Evolutionary conservation across 139 green algal genomes (phyloP), one percentile per base, ranked within the genome.

Genomic region (Nannochloris sp.): DNA sequence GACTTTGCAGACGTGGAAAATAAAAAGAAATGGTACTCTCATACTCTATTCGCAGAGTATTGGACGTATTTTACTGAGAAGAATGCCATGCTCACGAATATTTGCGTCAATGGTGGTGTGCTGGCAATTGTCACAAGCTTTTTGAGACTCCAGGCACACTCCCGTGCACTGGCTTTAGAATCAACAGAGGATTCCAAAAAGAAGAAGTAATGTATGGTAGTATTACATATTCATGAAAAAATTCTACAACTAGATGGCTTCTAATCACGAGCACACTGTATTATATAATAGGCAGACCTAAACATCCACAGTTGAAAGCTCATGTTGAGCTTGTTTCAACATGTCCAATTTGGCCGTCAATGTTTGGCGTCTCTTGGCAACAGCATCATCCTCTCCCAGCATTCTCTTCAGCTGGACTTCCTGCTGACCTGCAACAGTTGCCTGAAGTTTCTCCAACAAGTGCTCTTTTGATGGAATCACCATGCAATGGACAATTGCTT

Each of bases 401-500:
- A 95, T 71, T 49, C 83, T 81, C 67, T 86, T 78, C 49, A 95
- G 75, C 29, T 71, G 51, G n/a, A 58, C 61, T 64, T 93, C 87
- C 61, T 91, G 83, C 54, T 88, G 84, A 44, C 77, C 78, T 15
- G 85, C 85, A 36, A 92, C 78, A 16, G 85, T 78, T 54, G 86
- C 84, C 56, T 84, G 72, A 59, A 93, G 75, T 31, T 82, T 75
- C 54, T 79, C 73, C 59, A 95, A 73, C 72, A 95, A 69, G 19
- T 54, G 62, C 40, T 88, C 82, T 76, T 93, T 93, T 59, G 84
- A 72, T n/a, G 84, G 54, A 44, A 75, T 29, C 70, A 88, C 86
- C 74, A 90, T 88, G 78, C 79, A 88, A 72, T 92, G 86, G 57
- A 96, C 88, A 48, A 95, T 86, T 15, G 88, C 89, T 78, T 96